These are phyloP conservation scores for Capsella bursapastoris DNA, from an alignment of 345 rosid species.

Conservation along the genomic window DNA sequence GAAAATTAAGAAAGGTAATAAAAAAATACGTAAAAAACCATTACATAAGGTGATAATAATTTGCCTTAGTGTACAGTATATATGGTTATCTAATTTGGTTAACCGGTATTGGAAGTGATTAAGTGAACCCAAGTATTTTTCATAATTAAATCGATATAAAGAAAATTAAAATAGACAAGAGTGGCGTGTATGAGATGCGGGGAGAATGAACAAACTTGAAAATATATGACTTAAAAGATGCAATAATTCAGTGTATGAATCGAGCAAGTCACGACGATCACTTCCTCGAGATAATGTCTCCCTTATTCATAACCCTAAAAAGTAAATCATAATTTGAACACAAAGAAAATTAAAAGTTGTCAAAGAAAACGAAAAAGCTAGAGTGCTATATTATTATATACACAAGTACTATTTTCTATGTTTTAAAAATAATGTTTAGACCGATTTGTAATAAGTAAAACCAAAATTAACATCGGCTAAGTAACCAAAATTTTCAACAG, in stretches of 20 bases:
- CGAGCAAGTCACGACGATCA: constrained; percentile 45
- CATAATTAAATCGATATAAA: background rate
- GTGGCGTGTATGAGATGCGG: constrained; percentile 16
- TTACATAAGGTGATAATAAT: background rate
- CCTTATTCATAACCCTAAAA: constrained; percentile 29
- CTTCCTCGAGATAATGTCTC: constrained; percentile 50
- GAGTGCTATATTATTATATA: background rate
- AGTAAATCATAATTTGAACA: constrained; percentile 24
- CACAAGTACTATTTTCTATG: no score
- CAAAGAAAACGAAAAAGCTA: constrained; percentile 10
- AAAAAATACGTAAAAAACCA: no score
- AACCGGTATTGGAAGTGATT: background rate
- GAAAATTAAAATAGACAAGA: background rate
- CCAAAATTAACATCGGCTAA: no score
- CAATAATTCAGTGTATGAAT: constrained; percentile 40
- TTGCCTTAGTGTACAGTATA: background rate
- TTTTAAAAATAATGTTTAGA: no score
- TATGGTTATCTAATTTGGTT: background rate
- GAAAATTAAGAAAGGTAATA: no score
- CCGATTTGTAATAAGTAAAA: no score
- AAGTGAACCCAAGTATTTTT: no score
- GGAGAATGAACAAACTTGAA: background rate
- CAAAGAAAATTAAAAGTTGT: background rate
- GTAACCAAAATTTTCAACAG: no score
- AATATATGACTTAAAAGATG: background rate